Percentiles rank a stretch among this genome's conserved stretches.
Evolutionary conservation across 2,329 filamentous ascomycete genomes (phyloP).

Genomic region (Fusarium clavum): DNA sequence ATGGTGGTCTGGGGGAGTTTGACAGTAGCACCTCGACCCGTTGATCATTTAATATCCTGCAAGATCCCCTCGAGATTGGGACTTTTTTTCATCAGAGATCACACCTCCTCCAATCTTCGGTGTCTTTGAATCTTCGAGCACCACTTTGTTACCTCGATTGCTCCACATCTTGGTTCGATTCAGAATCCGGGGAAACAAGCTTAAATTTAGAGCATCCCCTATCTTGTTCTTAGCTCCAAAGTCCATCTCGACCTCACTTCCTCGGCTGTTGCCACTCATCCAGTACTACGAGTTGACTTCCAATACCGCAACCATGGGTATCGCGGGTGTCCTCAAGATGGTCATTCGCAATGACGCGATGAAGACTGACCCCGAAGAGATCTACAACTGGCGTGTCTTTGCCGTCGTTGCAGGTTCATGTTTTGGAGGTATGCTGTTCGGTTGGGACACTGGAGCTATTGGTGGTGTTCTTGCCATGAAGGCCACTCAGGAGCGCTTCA

Average conservation of each 20-base stretch:
- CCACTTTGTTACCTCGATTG: slow-evolving; percentile 3
- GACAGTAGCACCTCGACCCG: slow-evolving; percentile 21
- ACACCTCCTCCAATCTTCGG: slow-evolving; percentile 23
- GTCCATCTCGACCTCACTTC: background rate
- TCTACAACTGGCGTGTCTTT: slow-evolving; percentile 78
- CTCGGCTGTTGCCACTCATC: slow-evolving; percentile 16
- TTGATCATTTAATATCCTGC: slow-evolving; percentile 43
- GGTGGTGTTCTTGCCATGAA: slow-evolving; percentile 73
- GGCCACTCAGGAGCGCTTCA: slow-evolving; percentile 62
- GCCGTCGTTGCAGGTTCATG: slow-evolving; percentile 72
- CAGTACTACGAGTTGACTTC: slow-evolving; percentile 1
- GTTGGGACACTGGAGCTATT: slow-evolving; percentile 71
- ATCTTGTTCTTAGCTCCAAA: slow-evolving; percentile 6
- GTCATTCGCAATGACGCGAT: slow-evolving; percentile 78
- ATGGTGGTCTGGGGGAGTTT: slow-evolving; percentile 31
- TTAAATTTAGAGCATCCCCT: slow-evolving; percentile 33
- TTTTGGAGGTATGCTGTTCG: slow-evolving; percentile 71
- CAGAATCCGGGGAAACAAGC: slow-evolving; percentile 35
- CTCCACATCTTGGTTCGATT: slow-evolving; percentile 20
- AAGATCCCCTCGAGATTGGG: slow-evolving; percentile 33
- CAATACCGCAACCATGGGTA: slow-evolving; percentile 52
- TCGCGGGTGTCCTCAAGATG: slow-evolving; percentile 60
- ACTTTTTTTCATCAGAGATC: slow-evolving; percentile 21
- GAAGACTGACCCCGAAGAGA: slow-evolving; percentile 72
- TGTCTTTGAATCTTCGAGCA: slow-evolving; percentile 17